Evolutionary conservation across 768 basidiomycete genomes (phyloP).

Genomic region (Kwoniella shandongensis): DNA sequence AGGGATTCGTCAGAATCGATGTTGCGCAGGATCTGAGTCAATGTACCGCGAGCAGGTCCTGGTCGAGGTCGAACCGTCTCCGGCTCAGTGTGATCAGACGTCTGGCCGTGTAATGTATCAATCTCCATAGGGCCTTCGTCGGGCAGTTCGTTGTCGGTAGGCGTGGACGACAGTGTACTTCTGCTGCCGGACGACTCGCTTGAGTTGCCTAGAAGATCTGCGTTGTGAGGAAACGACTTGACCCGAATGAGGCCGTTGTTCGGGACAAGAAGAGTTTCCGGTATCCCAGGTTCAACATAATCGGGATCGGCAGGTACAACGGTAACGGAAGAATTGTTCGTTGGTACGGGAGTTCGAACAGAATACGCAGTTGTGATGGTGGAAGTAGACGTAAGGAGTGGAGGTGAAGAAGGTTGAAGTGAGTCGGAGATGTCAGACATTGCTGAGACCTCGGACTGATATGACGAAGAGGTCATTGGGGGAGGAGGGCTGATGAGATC

Average conservation of each 20-base stretch:
- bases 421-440: slow-evolving; percentile 21
- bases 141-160: too few relatives aligned
- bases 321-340: background rate
- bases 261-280: too few relatives aligned
- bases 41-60: too few relatives aligned
- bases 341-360: slow-evolving; percentile 10
- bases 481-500: background rate
- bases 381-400: slow-evolving; percentile 12
- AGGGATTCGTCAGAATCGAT: too few relatives aligned
- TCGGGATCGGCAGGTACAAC: too few relatives aligned
- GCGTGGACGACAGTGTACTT: too few relatives aligned
- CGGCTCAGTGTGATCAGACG: background rate
- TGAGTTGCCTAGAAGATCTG: slow-evolving; percentile 6
- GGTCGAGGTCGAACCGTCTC: background rate
- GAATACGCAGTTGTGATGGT: slow-evolving; percentile 16
- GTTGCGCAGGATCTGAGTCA: too few relatives aligned
- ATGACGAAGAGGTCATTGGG: background rate
- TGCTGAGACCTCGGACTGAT: slow-evolving; percentile 7
- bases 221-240: slow-evolving; percentile 18
- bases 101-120: background rate
- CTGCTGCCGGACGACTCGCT: slow-evolving; percentile 1
- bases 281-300: background rate
- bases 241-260: background rate
- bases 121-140: background rate
- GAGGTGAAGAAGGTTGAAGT: slow-evolving; percentile 11